Evolutionary conservation across 768 basidiomycete species (phyloP).

Genomic region (Wakefieldia striispora): DNA sequence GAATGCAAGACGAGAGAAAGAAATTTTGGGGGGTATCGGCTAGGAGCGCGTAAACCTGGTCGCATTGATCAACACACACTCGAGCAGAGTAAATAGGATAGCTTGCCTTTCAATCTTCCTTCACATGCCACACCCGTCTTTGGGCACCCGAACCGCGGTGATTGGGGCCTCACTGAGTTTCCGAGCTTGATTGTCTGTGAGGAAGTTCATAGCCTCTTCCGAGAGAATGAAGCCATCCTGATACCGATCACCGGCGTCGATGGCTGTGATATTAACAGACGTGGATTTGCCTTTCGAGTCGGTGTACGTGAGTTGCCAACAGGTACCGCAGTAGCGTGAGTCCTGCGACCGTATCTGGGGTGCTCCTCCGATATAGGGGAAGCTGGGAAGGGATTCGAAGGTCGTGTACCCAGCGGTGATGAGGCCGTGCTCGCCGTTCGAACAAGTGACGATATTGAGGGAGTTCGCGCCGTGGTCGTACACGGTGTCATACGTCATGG

Average conservation of each 20-base stretch:
- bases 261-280: slow-evolving; percentile 47
- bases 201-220: slow-evolving; percentile 32
- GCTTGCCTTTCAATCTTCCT: neutral
- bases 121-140: slow-evolving; percentile 12
- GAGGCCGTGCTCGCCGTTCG: slow-evolving; percentile 52
- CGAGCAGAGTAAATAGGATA: neutral
- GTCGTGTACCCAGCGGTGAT: slow-evolving; percentile 43
- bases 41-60: neutral
- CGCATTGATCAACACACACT: neutral
- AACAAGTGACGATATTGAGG: slow-evolving; percentile 47
- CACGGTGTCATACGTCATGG: slow-evolving; percentile 42
- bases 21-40: neutral
- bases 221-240: slow-evolving; percentile 37
- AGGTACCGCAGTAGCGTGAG: slow-evolving; percentile 54
- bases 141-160: slow-evolving; percentile 18
- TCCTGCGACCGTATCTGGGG: slow-evolving; percentile 50
- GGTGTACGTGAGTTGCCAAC: slow-evolving; percentile 56
- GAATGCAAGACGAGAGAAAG: neutral
- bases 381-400: slow-evolving; percentile 51
- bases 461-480: slow-evolving; percentile 47
- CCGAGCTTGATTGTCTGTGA: slow-evolving; percentile 32
- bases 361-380: slow-evolving; percentile 59
- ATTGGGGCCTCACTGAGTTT: slow-evolving; percentile 27
- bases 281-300: slow-evolving; percentile 23
- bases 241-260: slow-evolving; percentile 43